Base-by-base conservation (phyloP, 1,284 basidiomycete genomes). In the Leccinum brunneo-olivaceum region DNA sequence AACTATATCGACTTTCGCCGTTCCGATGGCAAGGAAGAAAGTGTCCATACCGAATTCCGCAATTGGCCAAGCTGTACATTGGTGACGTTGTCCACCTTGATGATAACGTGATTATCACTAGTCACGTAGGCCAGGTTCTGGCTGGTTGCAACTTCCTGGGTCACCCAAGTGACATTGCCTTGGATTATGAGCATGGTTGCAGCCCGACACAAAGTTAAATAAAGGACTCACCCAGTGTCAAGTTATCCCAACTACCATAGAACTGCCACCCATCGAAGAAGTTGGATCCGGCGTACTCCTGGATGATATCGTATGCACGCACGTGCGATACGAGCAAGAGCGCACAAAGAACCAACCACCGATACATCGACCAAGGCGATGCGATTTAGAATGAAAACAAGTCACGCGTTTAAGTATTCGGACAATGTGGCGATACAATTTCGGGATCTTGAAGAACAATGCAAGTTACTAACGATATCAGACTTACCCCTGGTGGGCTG, bases 181-280 rank as follows among this genome's bases (percentile, higher is more conserved):
- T 41, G 0, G 30, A 34, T 36, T 4, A 23, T 45, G 53, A 64
- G 58, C 19, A 53, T 15, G 12, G 4, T 30, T 15, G 9, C 40
- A 44, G 34, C 4, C 12, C 21, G 18, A 25, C 14, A 21, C 60
- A 21, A 24, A 2, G 15, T 21, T 29, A 46, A 11, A 32, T 12
- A 34, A 16, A 41, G 16, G 15, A 51, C 65, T 37, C 41, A 74
- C 72, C 72, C 25, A 58, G 57, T 1, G 77, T 80, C 32, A 74
- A 50, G 47, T 79, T 79, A 53, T 79, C 77, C 45, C 60, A 71
- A 41, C 51, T 63, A 3, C 73, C 76, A 49, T 74, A 78, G 55
- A 76, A 81, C 47, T 72, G 61, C 76, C 76, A 81, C 0, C 64
- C 66, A 25, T 73, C 57, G 49, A 78, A 78, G 58, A 79, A 79